Conservation (phyloP, 345 rosid genomes). For the Ceriops tagal region DNA sequence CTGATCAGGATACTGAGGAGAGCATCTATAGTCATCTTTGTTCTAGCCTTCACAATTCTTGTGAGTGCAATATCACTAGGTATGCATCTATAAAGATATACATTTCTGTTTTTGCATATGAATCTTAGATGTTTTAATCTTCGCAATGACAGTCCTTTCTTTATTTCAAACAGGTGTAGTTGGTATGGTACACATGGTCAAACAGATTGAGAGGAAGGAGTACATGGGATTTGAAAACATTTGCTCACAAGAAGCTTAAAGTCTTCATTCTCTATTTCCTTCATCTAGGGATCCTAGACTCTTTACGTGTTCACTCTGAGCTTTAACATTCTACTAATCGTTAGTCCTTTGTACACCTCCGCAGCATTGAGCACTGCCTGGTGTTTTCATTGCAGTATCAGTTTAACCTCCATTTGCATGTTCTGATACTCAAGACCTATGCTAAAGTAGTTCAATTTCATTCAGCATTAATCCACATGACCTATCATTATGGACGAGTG, state of each 20-base stretch:
- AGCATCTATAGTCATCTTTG: slow-evolving; percentile 27
- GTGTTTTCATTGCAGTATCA: no score
- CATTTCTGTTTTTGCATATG: background rate
- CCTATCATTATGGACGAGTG: no score
- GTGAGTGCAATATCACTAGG: slow-evolving; percentile 20
- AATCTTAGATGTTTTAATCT: background rate
- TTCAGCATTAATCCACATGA: no score
- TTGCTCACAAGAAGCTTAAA: slow-evolving; percentile 15
- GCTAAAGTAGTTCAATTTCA: no score
- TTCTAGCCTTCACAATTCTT: slow-evolving; percentile 24
- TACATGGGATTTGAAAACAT: slow-evolving; percentile 20
- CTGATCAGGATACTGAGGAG: slow-evolving; percentile 18
- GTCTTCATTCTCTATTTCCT: background rate
- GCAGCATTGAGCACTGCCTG: no score
- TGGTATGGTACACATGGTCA: slow-evolving; percentile 15
- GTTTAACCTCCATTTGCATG: no score
- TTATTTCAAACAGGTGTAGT: slow-evolving; percentile 22
- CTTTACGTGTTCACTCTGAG: no score
- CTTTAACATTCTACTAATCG: background rate
- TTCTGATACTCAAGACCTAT: no score
- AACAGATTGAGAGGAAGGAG: slow-evolving; percentile 18
- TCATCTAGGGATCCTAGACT: background rate
- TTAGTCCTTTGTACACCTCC: no score
- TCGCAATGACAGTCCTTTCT: background rate
- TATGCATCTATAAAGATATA: background rate